A percentile compares a stretch with the other conserved stretches of the same genome.
phyloP scores from a whole-genome alignment of 2,329 filamentous ascomycete species.

The Trichoderma endophyticum region DNA sequence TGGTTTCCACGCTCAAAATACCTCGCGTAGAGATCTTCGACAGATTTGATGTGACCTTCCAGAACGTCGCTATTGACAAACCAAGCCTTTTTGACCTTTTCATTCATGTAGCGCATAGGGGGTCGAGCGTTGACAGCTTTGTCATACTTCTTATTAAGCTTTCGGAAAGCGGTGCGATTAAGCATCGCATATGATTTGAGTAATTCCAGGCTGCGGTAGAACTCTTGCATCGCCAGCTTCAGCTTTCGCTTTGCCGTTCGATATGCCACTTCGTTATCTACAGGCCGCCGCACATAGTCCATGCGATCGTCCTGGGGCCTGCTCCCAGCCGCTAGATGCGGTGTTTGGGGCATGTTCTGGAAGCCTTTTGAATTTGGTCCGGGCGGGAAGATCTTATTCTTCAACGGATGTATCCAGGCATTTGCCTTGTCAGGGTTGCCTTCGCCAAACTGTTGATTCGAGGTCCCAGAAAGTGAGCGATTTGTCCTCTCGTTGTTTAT shows the following conservation, averaged over 20 bases:
- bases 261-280: conserved; percentile 66
- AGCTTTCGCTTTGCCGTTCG: conserved; percentile 85
- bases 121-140: conserved; percentile 80
- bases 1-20: conserved; percentile 94
- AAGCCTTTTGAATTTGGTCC: conserved; percentile 61
- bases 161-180: conserved; percentile 90
- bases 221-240: conserved; percentile 87
- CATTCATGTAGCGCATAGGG: conserved; percentile 77
- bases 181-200: conserved; percentile 87
- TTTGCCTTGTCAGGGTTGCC: conserved; percentile 30
- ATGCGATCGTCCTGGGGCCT: conserved; percentile 34
- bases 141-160: conserved; percentile 99
- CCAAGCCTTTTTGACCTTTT: conserved; percentile 85
- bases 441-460: conserved; percentile 20
- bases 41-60: conserved; percentile 73
- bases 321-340: conserved; percentile 35
- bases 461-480: conserved; percentile 20
- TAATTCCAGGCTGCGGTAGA: conserved; percentile 86
- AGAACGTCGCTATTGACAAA: conserved; percentile 88
- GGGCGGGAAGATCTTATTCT: conserved; percentile 51
- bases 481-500: conserved; percentile 46
- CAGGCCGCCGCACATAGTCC: conserved; percentile 52
- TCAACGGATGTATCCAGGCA: conserved; percentile 53
- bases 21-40: conserved; percentile 88
- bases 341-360: conserved; percentile 52